Base-by-base conservation (phyloP, 2,329 filamentous ascomycete genomes). In the Fusarium sp. region DNA sequence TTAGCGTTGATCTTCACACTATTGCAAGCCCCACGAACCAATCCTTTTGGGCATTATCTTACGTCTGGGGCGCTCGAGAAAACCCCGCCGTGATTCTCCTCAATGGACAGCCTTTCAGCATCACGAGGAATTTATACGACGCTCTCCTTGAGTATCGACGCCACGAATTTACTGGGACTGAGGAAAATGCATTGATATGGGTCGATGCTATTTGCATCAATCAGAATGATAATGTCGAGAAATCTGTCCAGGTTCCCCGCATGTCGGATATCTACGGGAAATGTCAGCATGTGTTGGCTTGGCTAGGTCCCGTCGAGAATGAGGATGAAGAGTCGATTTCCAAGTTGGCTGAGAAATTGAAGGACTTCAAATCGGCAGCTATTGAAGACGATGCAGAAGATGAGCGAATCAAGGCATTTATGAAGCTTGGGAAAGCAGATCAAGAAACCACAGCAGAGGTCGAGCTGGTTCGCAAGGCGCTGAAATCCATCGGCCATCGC, bases 261-360 rank as follows among this genome's bases (percentile, higher is more conserved):
- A 69, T 69, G 60, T 66, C 66, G 4, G 50, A 66, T 5, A 69
- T 69, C 6, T 69, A 69, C n/a, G 66, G 66, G 0, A 48, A 14
- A 48, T 69, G 55, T 20, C 45, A 69, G 6, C 66, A 51, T 4
- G 66, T 69, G 0, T 13, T 69, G 4, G 66, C 66, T 8, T 69
- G 66, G 55, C 14, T 69, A 1, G 66, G 66, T 0, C 55, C 47
- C 0, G 47, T 55, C 2, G 21, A 27, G 0, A 13, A 3, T 0
- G 10, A 34, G 1, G 55, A 66, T 3, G 16, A 20, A 1, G 7
- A 8, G 0, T 5, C 34, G 14, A 9, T 54, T 4, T 5, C 1
- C 8, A 28, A 28, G 7, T 8, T 69, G 16, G 27, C 60, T 1
- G 14, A 40, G 9, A 55, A 3, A 6, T 2, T 69, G 13, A 28